Base-by-base conservation (phyloP, 345 rosid genomes). In the Citropsis articulata region DNA sequence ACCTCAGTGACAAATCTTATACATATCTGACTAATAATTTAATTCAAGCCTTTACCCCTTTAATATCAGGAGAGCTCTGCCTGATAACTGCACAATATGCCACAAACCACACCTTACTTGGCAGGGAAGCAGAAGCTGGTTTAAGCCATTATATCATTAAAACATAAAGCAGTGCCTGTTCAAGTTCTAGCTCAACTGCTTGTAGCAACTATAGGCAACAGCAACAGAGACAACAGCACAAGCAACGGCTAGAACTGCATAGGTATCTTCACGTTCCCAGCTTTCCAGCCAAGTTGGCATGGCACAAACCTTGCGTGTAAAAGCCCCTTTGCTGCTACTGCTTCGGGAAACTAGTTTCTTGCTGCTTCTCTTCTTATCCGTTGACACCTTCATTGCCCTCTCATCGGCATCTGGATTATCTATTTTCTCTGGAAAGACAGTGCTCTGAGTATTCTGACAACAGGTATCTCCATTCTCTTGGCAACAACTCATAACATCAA, bases 221-320 rank as follows among this genome's bases (percentile, higher is more conserved):
- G 75, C 93, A 77, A 93, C 92, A 3, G 98, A 95, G 53, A 84
- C 95, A 38, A 85, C 99, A 38, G 97, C 97, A 81, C 89, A 91
- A 27, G 72, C 86, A 81, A 91, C 97, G 22, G 98, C 90, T 2
- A 93, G 85, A 81, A 90, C 94, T 27, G 97, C 98, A 70, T 90
- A 89, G 35, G 98, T 90, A 80, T 93, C 98, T 62, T 91, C 98
- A 27, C 80, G 90, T 82, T 95, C 99, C 98, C 97, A 95, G 71
- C 79, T 91, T 85, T 95, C 98, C 18, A 82, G 81, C 93, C 94
- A 91, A 50, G 88, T 87, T 30, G 93, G 94, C 91, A 84, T 85
- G 31, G 86, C 78, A 81, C 81, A 84, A 79, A 81, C 84, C 89
- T 85, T 86, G 59, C 84, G 78, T 0, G 80, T 53, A 19, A 83